These are phyloP conservation scores for Umbilicaria muhlenbergii DNA, from an alignment of 495 filamentous ascomycete species.

Conservation along the genomic window DNA sequence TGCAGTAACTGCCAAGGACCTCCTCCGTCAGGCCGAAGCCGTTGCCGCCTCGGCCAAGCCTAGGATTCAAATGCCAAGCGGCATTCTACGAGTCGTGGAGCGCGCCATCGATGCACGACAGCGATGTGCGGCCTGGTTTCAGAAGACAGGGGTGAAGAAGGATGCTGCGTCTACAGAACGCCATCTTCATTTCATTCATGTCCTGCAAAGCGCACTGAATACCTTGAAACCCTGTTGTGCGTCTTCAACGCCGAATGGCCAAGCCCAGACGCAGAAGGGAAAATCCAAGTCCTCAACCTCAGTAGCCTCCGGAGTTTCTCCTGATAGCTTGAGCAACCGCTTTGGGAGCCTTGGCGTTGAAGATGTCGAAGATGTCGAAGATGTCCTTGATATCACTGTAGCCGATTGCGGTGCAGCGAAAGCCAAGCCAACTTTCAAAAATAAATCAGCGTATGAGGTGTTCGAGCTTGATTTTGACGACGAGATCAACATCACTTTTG, in stretches of 20 bases:
- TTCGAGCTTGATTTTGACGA: conserved; percentile 4
- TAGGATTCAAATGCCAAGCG: conserved; percentile 2
- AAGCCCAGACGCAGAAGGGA: not conserved
- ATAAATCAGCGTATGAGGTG: not conserved
- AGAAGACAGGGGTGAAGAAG: conserved; percentile 2
- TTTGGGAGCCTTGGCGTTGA: conserved; percentile 1
- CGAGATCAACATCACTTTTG: conserved; percentile 5
- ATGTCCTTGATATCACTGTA: not conserved
- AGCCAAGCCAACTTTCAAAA: not conserved
- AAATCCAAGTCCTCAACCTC: not conserved
- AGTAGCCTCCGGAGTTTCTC: not conserved
- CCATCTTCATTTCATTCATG: conserved; percentile 2
- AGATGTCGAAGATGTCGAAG: conserved; percentile 3
- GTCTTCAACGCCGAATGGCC: not conserved
- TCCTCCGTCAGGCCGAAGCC: conserved; percentile 7
- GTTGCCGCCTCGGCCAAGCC: not conserved
- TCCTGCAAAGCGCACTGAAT: conserved; percentile 1
- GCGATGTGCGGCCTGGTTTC: conserved; percentile 7
- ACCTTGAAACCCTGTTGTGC: conserved; percentile 1
- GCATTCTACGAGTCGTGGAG: conserved; percentile 2
- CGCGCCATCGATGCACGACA: conserved; percentile 6
- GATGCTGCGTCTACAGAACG: not conserved
- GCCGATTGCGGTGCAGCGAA: not conserved
- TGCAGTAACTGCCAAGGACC: conserved; percentile 2
- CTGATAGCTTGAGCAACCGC: not conserved